Evolutionary conservation across 1,284 basidiomycete genomes (phyloP).

Genomic region (Lentinula novae-zelandiae): DNA sequence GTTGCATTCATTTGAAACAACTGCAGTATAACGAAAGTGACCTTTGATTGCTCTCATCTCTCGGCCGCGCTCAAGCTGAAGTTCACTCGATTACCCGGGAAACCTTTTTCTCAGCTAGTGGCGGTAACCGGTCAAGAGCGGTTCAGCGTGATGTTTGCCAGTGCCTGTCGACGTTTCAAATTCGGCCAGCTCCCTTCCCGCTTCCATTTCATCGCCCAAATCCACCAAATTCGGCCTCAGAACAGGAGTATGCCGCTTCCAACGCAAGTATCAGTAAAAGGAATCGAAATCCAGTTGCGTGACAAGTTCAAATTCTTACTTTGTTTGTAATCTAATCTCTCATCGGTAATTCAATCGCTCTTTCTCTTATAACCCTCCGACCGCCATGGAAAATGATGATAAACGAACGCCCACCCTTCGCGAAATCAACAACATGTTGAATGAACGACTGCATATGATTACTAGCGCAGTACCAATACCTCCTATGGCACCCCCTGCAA

Average conservation of each 20-base stretch:
- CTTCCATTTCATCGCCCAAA: background rate
- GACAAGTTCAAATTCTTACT: background rate
- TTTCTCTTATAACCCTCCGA: background rate
- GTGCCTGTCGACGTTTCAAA: background rate
- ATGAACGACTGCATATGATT: conserved; percentile 12
- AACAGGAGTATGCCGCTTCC: background rate
- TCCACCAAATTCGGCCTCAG: background rate
- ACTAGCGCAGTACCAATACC: conserved; percentile 12
- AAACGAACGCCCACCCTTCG: background rate
- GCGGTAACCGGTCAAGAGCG: background rate
- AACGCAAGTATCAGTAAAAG: background rate
- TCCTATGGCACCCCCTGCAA: conserved; percentile 1
- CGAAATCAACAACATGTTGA: conserved; percentile 10
- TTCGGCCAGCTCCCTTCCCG: background rate
- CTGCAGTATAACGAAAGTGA: conserved; percentile 16
- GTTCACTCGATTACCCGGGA: background rate
- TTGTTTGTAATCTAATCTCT: background rate
- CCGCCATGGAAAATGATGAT: background rate
- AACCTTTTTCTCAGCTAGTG: background rate
- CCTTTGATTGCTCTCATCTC: conserved; percentile 67
- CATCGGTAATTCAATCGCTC: background rate
- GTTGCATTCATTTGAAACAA: too few relatives aligned
- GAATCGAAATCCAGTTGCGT: background rate
- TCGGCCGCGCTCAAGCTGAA: background rate
- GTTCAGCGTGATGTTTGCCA: background rate